Percentiles rank a stretch among this genome's conserved stretches.
phyloP scores from a whole-genome alignment of 2,329 filamentous ascomycete genomes.

The Colletotrichum karsti region DNA sequence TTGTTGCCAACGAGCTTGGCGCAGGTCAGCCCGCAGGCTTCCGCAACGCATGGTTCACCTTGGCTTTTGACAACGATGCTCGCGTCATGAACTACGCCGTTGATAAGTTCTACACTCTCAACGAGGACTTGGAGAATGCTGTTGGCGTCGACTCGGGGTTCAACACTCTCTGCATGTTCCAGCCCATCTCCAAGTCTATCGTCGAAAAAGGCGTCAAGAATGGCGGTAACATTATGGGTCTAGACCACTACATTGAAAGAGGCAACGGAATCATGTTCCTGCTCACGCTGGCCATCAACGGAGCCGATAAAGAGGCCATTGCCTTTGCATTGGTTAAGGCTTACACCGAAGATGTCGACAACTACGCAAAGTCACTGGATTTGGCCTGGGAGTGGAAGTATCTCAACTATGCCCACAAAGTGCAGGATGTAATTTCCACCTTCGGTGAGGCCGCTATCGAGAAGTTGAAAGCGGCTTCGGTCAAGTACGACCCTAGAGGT shows the following conservation, averaged over 20 bases:
- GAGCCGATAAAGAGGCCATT: conserved; percentile 41
- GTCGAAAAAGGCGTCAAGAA: conserved; percentile 38
- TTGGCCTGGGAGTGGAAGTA: conserved; percentile 43
- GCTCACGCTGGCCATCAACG: conserved; percentile 38
- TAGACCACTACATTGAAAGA: conserved; percentile 37
- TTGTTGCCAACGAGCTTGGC: conserved; percentile 39
- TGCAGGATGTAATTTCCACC: conserved; percentile 45
- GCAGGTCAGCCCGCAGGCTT: conserved; percentile 38
- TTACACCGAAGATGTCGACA: conserved; percentile 41
- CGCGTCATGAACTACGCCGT: conserved; percentile 42
- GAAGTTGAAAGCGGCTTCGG: conserved; percentile 39
- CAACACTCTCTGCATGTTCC: conserved; percentile 41
- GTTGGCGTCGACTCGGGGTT: conserved; percentile 34
- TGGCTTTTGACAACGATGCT: conserved; percentile 44
- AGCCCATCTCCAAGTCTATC: conserved; percentile 42
- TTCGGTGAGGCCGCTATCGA: conserved; percentile 48
- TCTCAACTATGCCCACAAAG: conserved; percentile 52
- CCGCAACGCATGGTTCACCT: conserved; percentile 46
- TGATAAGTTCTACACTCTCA: conserved; percentile 39
- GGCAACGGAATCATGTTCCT: conserved; percentile 43
- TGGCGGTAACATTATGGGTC: conserved; percentile 43
- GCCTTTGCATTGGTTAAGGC: conserved; percentile 44
- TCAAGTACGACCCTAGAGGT: conserved; percentile 47
- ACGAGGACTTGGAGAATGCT: conserved; percentile 35
- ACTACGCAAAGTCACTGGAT: conserved; percentile 34